Base-by-base conservation (phyloP, 352 stramenopile species). In the Peronospora tabacina region DNA sequence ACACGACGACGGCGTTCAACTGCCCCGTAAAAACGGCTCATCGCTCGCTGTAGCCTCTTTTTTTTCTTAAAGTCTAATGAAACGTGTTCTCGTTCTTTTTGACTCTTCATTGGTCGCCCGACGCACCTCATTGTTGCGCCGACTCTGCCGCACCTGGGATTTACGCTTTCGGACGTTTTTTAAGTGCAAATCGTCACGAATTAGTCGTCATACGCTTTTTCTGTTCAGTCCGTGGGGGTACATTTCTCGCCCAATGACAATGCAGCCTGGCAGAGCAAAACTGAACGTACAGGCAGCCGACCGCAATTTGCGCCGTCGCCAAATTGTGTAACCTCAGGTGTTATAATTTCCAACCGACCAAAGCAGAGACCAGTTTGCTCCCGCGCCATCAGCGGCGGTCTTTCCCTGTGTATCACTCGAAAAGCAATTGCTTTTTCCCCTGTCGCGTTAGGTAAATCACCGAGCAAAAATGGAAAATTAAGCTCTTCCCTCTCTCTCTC, bases 361-460 rank as follows among this genome's bases (percentile, higher is more conserved):
- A 58, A 47, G 42, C 52, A 67, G 58, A 63, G 63, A 64, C 42
- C 53, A 47, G 48, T 49, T 61, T 58, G 56, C 44, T 59, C 57
- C 5, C 38, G 19, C 45, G 12, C 32, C 44, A 48, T 38, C 49
- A 39, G 26, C 41, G 15, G 9, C 41, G 41, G 41, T 37, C 41
- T 37, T 26, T 47, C 24, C n/a, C 6, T 36, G 4, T 36, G 12
- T 38, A 17, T 48, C 41, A 48, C 16, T 48, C 19, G 5, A 3
- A 33, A 45, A 24, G 9, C 2, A 36, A 22, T 38, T 7, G 33
- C 0, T 12, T 20, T 11, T 12, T 13, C 34, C 22, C 35, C 13
- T 28, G 33, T 47, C 41, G 26, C 41, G 7, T 19, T 34, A 45
- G 22, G 28, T 32, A 32, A 32, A 32, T 26, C 22, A 26, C 22